These are phyloP conservation scores for Russula lepida DNA, from an alignment of 768 basidiomycete species.

Conservation along the genomic window DNA sequence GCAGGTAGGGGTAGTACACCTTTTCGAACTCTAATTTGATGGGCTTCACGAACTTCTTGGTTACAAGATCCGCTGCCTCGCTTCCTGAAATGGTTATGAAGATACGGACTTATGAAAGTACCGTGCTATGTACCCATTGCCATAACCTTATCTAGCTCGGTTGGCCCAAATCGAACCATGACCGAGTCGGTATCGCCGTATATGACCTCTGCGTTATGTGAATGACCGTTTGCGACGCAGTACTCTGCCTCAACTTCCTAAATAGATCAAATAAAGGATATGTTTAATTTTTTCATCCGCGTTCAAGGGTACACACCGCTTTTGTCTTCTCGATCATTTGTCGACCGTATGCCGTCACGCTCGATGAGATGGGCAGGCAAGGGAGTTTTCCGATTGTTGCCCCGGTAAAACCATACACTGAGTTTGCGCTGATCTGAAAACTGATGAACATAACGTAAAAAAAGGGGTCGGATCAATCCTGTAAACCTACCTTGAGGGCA, in stretches of 20 bases:
- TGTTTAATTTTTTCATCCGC: not conserved
- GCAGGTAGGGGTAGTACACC: conserved; percentile 95
- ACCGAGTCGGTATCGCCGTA: conserved; percentile 99
- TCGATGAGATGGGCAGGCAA: conserved; percentile 92
- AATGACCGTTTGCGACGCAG: conserved; percentile 73
- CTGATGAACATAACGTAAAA: not conserved
- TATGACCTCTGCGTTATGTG: conserved; percentile 86
- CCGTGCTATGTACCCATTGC: conserved; percentile 54
- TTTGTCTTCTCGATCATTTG: conserved; percentile 99
- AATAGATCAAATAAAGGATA: not conserved
- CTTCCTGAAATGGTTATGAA: conserved; percentile 45
- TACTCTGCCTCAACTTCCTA: conserved; percentile 89
- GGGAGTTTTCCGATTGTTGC: conserved; percentile 96
- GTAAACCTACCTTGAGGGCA: conserved; percentile 69
- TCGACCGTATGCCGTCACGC: conserved; percentile 91
- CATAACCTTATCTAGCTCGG: conserved; percentile 84
- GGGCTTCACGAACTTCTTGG: conserved; percentile 83
- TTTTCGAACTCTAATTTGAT: conserved; percentile 99
- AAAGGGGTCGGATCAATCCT: not conserved
- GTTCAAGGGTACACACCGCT: conserved; percentile 39
- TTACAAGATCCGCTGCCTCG: conserved; percentile 89
- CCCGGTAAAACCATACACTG: conserved; percentile 98
- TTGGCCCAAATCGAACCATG: conserved; percentile 95
- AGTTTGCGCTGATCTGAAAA: conserved; percentile 92
- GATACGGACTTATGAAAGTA: not conserved